Evolutionary conservation across 768 basidiomycete genomes (phyloP).

Genomic region (Termitomyces sp.): DNA sequence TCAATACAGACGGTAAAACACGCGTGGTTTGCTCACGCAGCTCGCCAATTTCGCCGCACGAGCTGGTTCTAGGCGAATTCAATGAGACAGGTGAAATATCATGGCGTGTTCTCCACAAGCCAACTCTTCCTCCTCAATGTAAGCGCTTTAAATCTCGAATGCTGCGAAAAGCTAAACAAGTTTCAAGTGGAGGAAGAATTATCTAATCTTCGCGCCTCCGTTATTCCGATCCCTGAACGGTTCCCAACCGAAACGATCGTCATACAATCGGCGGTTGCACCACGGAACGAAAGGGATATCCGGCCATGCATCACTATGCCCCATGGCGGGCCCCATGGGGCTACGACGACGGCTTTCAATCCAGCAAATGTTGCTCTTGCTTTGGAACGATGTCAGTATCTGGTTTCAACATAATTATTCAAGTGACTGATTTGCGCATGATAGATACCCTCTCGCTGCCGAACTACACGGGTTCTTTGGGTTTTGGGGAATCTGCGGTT

Average conservation of each 20-base stretch:
- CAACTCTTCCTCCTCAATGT: conserved; percentile 41
- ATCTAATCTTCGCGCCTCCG: conserved; percentile 34
- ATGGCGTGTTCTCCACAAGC: conserved; percentile 45
- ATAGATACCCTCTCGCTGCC: conserved; percentile 58
- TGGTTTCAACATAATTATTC: neutral
- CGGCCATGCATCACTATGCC: conserved; percentile 50
- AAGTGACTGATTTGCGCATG: neutral
- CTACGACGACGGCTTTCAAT: conserved; percentile 46
- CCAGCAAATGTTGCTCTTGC: conserved; percentile 44
- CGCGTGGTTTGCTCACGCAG: conserved; percentile 51
- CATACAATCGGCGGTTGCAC: conserved; percentile 30
- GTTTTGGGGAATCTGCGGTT: conserved; percentile 64
- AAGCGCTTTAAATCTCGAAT: conserved; percentile 15
- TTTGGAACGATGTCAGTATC: conserved; percentile 58
- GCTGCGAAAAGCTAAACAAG: neutral
- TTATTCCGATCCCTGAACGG: conserved; percentile 51
- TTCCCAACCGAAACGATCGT: conserved; percentile 56
- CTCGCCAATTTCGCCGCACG: conserved; percentile 42
- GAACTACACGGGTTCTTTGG: conserved; percentile 69
- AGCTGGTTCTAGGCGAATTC: conserved; percentile 48
- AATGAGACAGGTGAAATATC: conserved; percentile 18
- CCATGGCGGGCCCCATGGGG: conserved; percentile 66
- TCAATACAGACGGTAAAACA: conserved; percentile 43
- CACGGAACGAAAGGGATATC: conserved; percentile 13
- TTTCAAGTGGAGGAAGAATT: conserved; percentile 43